Percentiles rank a stretch among this genome's conserved stretches.
These are phyloP conservation scores for Pilobolus umbonatus DNA, from an alignment of 192 early-diverging fungal species.

Conservation along the genomic window DNA sequence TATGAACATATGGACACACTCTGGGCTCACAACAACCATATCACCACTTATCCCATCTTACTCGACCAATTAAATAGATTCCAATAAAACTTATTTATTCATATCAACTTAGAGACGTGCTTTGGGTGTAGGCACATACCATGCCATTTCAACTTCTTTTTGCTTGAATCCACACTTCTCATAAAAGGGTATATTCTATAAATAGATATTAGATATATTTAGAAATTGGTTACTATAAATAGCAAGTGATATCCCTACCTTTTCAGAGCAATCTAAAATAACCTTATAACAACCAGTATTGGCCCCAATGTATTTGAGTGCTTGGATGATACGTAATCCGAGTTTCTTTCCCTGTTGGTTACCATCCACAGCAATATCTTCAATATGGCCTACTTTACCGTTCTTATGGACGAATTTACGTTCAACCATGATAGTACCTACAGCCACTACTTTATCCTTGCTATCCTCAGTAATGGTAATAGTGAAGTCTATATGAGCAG, in stretches of 20 bases:
- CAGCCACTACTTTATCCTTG: conserved; percentile 62
- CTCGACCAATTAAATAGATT: background rate
- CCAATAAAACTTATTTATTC: background rate
- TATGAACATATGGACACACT: conserved; percentile 43
- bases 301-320: conserved; percentile 77
- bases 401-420: conserved; percentile 80
- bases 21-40: conserved; percentile 31
- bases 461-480: conserved; percentile 74
- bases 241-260: conserved; percentile 31
- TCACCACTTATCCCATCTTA: conserved; percentile 20
- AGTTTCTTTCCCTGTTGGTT: conserved; percentile 59
- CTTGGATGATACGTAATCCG: conserved; percentile 70
- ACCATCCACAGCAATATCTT: conserved; percentile 62
- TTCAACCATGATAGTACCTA: conserved; percentile 78
- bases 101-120: conserved; percentile 6
- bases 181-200: conserved; percentile 77
- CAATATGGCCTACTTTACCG: conserved; percentile 80
- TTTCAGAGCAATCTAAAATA: conserved; percentile 56
- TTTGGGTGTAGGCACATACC: conserved; percentile 47
- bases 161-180: conserved; percentile 80
- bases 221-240: background rate
- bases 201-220: background rate
- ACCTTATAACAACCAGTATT: conserved; percentile 79
- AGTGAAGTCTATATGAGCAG: conserved; percentile 45
- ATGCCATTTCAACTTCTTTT: conserved; percentile 68